Percentiles rank a stretch among this genome's conserved stretches.
Conservation (phyloP, 179 eudicot species). For the Beta macrorhiza region DNA sequence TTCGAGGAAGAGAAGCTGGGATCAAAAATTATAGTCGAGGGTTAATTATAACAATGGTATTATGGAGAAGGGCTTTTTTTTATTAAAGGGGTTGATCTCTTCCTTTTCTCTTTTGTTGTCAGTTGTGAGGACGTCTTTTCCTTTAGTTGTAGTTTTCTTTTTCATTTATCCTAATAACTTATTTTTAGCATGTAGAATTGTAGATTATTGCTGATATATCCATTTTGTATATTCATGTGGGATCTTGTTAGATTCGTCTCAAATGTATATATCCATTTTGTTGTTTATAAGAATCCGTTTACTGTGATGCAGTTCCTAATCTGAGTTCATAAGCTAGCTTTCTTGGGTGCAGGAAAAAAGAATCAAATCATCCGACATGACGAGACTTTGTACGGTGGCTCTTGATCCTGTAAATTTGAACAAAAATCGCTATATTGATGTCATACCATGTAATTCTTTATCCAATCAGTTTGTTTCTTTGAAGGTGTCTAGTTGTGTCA, state of each 20-base stretch:
- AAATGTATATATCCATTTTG: not conserved
- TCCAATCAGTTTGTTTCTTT: constrained; percentile 8
- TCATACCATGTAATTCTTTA: constrained; percentile 72
- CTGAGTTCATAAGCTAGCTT: constrained; percentile 3
- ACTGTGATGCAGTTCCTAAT: constrained; percentile 4
- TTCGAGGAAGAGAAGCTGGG: not conserved
- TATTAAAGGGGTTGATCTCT: not conserved
- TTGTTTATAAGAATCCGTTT: not conserved
- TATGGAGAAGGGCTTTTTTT: not conserved
- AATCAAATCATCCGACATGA: constrained; percentile 51
- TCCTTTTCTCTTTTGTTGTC: not conserved
- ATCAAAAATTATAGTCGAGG: not conserved
- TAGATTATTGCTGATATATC: not conserved
- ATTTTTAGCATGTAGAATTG: not conserved
- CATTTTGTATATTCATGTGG: not conserved
- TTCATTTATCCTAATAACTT: not conserved
- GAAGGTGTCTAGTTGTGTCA: not conserved
- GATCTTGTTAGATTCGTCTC: not conserved
- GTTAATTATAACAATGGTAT: not conserved
- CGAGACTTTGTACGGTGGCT: constrained; percentile 64
- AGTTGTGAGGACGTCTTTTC: not conserved
- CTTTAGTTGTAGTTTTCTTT: not conserved
- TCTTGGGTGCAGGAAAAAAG: constrained; percentile 52
- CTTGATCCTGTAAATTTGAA: constrained; percentile 45
- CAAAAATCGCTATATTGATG: constrained; percentile 84